Evolutionary conservation across 257 asterid species (phyloP).

Genomic region (Agastache rugosa): DNA sequence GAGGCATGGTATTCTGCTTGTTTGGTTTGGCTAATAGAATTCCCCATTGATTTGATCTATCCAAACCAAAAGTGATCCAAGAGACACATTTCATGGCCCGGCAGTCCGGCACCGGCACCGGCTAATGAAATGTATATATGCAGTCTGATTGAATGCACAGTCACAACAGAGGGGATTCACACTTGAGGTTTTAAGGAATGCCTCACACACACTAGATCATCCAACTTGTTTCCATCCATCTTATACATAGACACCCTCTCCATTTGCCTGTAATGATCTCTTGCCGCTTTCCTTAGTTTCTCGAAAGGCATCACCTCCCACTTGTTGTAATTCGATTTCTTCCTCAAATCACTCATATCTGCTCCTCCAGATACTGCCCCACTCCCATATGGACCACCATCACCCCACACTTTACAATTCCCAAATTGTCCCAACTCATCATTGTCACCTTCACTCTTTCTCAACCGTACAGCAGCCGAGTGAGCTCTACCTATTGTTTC

Average conservation of each 20-base stretch:
- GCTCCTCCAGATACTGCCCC: conserved; percentile 79
- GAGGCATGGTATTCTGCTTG: not conserved
- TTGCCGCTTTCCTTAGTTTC: conserved; percentile 64
- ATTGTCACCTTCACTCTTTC: conserved; percentile 50
- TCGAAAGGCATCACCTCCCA: conserved; percentile 84
- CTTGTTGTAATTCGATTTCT: conserved; percentile 76
- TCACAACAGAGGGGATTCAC: conserved; percentile 19
- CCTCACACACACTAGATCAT: conserved; percentile 89
- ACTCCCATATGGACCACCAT: conserved; percentile 67
- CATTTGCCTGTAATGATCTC: conserved; percentile 72
- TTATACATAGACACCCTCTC: conserved; percentile 84
- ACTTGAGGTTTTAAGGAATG: conserved; percentile 55
- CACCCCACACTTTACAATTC: conserved; percentile 91
- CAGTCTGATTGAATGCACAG: not conserved
- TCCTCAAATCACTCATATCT: conserved; percentile 74
- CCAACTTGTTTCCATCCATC: conserved; percentile 96
- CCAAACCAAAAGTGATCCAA: not conserved
- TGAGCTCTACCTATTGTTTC: conserved; percentile 83
- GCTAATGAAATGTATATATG: not conserved
- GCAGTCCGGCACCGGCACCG: not conserved
- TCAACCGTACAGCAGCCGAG: conserved; percentile 72
- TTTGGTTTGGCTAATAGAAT: not conserved
- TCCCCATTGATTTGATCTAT: conserved; percentile 9
- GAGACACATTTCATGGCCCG: not conserved
- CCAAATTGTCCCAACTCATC: conserved; percentile 66